Base-by-base conservation (phyloP, 768 basidiomycete species). In the Mycena kentingensis region DNA sequence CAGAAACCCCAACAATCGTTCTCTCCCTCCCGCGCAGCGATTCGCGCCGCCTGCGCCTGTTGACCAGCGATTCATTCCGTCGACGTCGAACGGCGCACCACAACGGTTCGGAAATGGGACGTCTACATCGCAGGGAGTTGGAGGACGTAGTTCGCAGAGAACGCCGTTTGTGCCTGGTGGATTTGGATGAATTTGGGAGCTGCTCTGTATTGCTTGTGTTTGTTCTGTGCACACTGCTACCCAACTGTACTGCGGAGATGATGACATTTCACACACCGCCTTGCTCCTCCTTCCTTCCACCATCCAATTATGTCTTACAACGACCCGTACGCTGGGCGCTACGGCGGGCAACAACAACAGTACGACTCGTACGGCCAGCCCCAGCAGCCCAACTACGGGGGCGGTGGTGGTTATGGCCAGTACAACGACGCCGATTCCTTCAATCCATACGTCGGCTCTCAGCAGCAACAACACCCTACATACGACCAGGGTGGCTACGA, bases 231-330 rank as follows among this genome's bases (percentile, higher is more conserved):
- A 31, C 46, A 32, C 28, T 36, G 35, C 29, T 24, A 16, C 12
- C 7, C 18, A 31, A n/a, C 18, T 47, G 22, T 45, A 34, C 28
- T 35, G 18, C 13, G 22, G 22, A n/a, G 22, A 53, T 39, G 27
- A 15, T 38, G 46, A 26, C 21, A 42, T 49, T 24, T 50, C 29
- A 16, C 16, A 43, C 22, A 35, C 24, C 27, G 32, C 37, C 52
- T 41, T 16, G 38, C 45, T 29, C 21, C 25, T 26, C 25, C 49
- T 44, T 52, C 13, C 44, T 51, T 49, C 49, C n/a, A n/a, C n/a
- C n/a, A n/a, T n/a, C n/a, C n/a, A n/a, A 42, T 66, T 57, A 81
- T 84, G 75, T 66, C 81, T 11, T 82, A 84, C 67, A 73, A 69
- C 52, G 82, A 85, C 65, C 82, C 82, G 19, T 81, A 84, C 62